These are phyloP conservation scores for Heterobasidion irregulare DNA, from an alignment of 1,284 basidiomycete genomes.

Conservation along the genomic window DNA sequence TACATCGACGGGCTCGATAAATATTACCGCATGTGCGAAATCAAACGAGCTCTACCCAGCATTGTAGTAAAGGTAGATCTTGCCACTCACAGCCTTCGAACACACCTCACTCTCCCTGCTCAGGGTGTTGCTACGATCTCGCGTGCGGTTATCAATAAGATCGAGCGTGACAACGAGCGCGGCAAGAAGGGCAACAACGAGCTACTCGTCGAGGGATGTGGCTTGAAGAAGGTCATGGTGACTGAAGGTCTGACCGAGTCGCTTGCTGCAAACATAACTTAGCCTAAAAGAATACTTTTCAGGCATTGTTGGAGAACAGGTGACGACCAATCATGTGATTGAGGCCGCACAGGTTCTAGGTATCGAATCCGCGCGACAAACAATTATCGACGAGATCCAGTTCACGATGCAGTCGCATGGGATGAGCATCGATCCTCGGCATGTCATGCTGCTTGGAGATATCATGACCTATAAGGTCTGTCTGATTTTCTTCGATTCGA, in stretches of 20 bases:
- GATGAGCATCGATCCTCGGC: constrained; percentile 97
- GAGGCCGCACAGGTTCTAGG: constrained; percentile 93
- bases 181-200: constrained; percentile 81
- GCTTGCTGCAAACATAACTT: not conserved
- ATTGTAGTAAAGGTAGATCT: constrained; percentile 71
- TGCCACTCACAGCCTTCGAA: not conserved
- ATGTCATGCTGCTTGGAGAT: constrained; percentile 84
- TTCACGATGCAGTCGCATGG: constrained; percentile 97
- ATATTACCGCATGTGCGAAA: constrained; percentile 81
- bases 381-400: constrained; percentile 96
- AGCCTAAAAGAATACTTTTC: not conserved
- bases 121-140: constrained; percentile 81
- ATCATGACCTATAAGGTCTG: no score
- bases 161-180: constrained; percentile 68
- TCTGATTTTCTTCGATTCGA: no score
- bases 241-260: constrained; percentile 68
- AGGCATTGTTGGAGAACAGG: constrained; percentile 90
- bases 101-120: not conserved
- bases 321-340: constrained; percentile 96
- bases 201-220: constrained; percentile 93
- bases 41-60: constrained; percentile 74
- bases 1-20: constrained; percentile 81
- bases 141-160: constrained; percentile 88
- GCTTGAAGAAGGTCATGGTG: constrained; percentile 93
- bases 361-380: constrained; percentile 92